Percentiles rank a stretch among this genome's conserved stretches.
Evolutionary conservation across 768 basidiomycete genomes (phyloP).

Genomic region (Boletus pseudo-olivaceus): DNA sequence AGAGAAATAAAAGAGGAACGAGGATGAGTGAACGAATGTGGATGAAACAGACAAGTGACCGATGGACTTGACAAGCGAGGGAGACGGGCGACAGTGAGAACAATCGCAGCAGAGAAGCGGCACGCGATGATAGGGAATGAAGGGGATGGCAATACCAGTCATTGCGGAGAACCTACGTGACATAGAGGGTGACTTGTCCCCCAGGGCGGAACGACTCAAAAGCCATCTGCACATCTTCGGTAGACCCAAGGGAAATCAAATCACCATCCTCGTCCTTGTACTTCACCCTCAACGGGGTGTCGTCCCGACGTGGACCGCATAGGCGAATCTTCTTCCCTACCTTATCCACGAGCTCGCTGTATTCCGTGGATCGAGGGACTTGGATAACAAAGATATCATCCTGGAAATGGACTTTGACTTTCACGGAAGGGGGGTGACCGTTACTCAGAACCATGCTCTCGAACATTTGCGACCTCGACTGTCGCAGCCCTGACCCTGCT

Average conservation of each 20-base stretch:
- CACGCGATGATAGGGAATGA: neutral
- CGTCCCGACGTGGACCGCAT: slow-evolving; percentile 78
- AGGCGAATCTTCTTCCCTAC: slow-evolving; percentile 91
- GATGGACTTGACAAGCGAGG: slow-evolving; percentile 11
- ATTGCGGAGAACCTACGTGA: slow-evolving; percentile 47
- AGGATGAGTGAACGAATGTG: slow-evolving; percentile 24
- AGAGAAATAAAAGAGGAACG: slow-evolving; percentile 4
- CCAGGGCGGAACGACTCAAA: slow-evolving; percentile 80
- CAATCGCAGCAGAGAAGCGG: slow-evolving; percentile 6
- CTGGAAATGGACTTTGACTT: slow-evolving; percentile 92
- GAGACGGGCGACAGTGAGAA: slow-evolving; percentile 7
- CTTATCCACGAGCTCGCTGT: slow-evolving; percentile 79
- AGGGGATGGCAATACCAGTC: neutral
- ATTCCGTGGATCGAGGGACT: slow-evolving; percentile 76
- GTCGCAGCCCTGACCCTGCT: slow-evolving; percentile 51
- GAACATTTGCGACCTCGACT: slow-evolving; percentile 53
- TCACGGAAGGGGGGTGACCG: slow-evolving; percentile 51
- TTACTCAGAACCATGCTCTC: slow-evolving; percentile 37
- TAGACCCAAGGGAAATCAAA: slow-evolving; percentile 80
- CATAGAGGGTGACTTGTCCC: slow-evolving; percentile 79
- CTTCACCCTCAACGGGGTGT: slow-evolving; percentile 79
- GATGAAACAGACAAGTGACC: slow-evolving; percentile 10
- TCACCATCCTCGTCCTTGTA: slow-evolving; percentile 94
- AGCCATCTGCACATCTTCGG: slow-evolving; percentile 93
- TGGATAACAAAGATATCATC: slow-evolving; percentile 95